Base-by-base conservation (phyloP, 192 early-diverging fungal genomes). In the Dissophora globulifera region DNA sequence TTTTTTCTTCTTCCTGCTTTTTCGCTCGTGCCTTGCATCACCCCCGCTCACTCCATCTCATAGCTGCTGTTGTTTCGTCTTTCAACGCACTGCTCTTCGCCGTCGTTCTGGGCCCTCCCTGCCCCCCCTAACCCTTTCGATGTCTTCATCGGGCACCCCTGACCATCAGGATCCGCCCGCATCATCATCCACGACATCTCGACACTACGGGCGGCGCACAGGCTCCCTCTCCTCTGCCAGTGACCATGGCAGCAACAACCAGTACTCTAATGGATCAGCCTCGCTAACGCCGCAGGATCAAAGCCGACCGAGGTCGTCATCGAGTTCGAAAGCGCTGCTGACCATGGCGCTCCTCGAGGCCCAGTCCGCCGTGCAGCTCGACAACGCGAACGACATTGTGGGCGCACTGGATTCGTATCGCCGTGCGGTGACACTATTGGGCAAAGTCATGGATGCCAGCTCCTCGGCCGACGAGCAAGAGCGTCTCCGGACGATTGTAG, bases 351-450 rank as follows among this genome's bases (percentile, higher is more conserved):
- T 75, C 22, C 16, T 75, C 22, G 71, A 75, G 10, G 71, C 71
- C 30, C 71, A 75, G 48, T 75, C 71, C n/a, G 71, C 71, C 2
- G 71, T 75, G 5, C 71, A 66, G 17, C 62, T 75, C 9, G 71
- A 75, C 19, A 66, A 75, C 41, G 57, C 56, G 9, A 55, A 60
- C 38, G 71, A 75, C 25, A 66, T 75, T 29, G 25, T 45, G 10
- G 71, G 41, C 26, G 71, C 71, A 3, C 50, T 75, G 25, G 62
- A 66, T 12, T 51, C 71, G 20, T 75, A 75, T 50, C 47, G 55
- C 12, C 45, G 50, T 16, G 71, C 71, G 15, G 71, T 75, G 22
- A 48, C 38, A 23, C n/a, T 75, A 25, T 42, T 75, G n/a, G 26
- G 62, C 42, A 75, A 60, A 45, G 71, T 75, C 40, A 66, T 75